These are phyloP conservation scores for Boletus semigastroideus DNA, from an alignment of 1,284 basidiomycete genomes.

Conservation along the genomic window DNA sequence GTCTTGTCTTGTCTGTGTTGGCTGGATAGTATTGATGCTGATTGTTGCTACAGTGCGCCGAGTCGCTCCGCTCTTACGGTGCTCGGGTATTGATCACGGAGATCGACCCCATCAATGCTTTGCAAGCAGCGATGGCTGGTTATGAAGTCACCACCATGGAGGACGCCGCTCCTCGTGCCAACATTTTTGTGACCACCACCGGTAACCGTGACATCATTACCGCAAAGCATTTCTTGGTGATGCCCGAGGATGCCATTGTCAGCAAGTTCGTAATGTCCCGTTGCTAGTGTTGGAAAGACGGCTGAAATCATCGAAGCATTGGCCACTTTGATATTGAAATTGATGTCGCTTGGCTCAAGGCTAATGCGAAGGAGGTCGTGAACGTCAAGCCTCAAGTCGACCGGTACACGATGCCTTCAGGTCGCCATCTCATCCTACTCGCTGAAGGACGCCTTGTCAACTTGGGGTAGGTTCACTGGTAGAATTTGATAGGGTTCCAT, in stretches of 20 bases:
- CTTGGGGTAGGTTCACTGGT: constrained; percentile 71
- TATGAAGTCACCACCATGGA: constrained; percentile 99
- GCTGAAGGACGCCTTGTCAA: constrained; percentile 99
- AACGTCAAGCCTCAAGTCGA: constrained; percentile 99
- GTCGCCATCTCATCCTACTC: constrained; percentile 95
- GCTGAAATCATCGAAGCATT: constrained; percentile 70
- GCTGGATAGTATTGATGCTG: not conserved
- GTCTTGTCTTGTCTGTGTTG: not conserved
- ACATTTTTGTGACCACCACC: constrained; percentile 98
- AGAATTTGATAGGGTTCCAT: not conserved
- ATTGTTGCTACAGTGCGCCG: constrained; percentile 75
- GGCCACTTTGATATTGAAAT: constrained; percentile 99
- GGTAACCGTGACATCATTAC: constrained; percentile 99
- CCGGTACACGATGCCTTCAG: constrained; percentile 89
- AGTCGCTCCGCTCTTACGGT: constrained; percentile 96
- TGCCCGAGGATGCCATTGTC: constrained; percentile 99
- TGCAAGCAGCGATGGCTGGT: constrained; percentile 99
- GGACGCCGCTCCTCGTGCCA: constrained; percentile 84
- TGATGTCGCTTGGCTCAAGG: constrained; percentile 98
- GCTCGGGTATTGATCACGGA: constrained; percentile 96
- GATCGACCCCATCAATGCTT: constrained; percentile 99
- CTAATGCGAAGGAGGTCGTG: constrained; percentile 79
- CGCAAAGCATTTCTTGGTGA: constrained; percentile 87
- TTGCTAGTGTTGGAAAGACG: constrained; percentile 1
- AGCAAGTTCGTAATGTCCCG: constrained; percentile 70